A percentile compares a stretch with the other conserved stretches of the same genome.
phyloP scores from a whole-genome alignment of 2,329 filamentous ascomycete species.

The Fragosphaeria purpurea region DNA sequence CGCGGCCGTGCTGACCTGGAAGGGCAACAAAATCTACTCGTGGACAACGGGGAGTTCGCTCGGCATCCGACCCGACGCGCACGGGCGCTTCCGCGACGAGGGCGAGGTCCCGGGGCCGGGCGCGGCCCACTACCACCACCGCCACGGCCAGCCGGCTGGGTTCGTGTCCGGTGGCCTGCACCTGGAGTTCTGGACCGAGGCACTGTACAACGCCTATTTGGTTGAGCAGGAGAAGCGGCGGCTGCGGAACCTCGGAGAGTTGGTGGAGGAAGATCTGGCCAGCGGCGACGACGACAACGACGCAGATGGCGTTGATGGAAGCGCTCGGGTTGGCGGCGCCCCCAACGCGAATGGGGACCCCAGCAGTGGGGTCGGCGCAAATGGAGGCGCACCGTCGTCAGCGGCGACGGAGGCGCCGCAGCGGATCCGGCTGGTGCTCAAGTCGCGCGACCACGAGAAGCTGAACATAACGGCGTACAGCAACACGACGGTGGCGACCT shows the following conservation, averaged over 20 bases:
- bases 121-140: neutral
- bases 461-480: conserved; percentile 41
- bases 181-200: conserved; percentile 67
- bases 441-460: conserved; percentile 39
- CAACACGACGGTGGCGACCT: conserved; percentile 49
- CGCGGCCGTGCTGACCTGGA: conserved; percentile 70
- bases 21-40: conserved; percentile 60
- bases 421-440: conserved; percentile 41
- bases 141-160: conserved; percentile 17
- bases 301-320: conserved; percentile 12
- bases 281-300: conserved; percentile 23
- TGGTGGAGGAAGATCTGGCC: conserved; percentile 12
- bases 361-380: neutral
- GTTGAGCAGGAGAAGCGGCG: conserved; percentile 38
- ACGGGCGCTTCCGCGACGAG: conserved; percentile 31
- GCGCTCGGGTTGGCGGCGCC: conserved; percentile 7
- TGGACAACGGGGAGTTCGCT: conserved; percentile 63
- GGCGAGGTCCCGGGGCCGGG: conserved; percentile 29
- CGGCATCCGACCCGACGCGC: conserved; percentile 41
- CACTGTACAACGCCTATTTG: conserved; percentile 42
- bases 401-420: conserved; percentile 9
- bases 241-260: conserved; percentile 30
- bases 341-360: conserved; percentile 14
- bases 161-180: conserved; percentile 49
- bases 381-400: neutral